Evolutionary conservation across 805 yeast species (phyloP), one percentile per base, ranked within the genome.

Genomic region (Nakazawaea wyomingensis): DNA sequence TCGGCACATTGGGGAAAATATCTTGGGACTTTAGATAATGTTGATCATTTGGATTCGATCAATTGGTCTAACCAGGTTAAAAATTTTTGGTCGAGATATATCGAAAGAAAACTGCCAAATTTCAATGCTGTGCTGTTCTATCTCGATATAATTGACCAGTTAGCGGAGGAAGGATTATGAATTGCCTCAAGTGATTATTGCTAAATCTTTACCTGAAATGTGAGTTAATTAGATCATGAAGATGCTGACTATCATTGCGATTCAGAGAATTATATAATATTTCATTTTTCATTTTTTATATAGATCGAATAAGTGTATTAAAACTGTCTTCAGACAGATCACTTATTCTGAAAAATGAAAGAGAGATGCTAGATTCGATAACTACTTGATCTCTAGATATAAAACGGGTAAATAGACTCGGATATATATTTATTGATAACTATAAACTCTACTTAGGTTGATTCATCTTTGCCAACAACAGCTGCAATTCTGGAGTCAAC

Each of bases 1-100:
- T 84, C 93, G 46, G 67, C 95, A 1, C 75, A 74, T 53, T 89
- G 96, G 96, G 96, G 96, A 0, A 64, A 77, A 35, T 86, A 85
- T 60, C 57, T 80, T 50, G 97, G 96, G 0, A 85, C 93, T 0
- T 59, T 90, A 28, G 77, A 77, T 32, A 73, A 80, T 49, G 87
- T 84, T 3, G 96, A 89, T 61, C 97, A 89, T 62, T 65, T 87
- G 47, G 96, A 90, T 58, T 64, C 88, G 46, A 86, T 89, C 39
- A 90, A 89, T 56, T 83, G 96, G 95, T 74, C 81, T 38, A 82
- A 80, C 52, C 56, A 69, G 3, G 45, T 74, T 3, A 71, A 76
- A 46, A 69, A 53, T 44, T 60, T 48, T 31, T 64, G 41, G 66
- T 68, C 55, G 55, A 50, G 50, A 40, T 54, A 39, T 37, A 54